Evolutionary conservation across 257 asterid species (phyloP).

Genomic region (Primulina eburnea): DNA sequence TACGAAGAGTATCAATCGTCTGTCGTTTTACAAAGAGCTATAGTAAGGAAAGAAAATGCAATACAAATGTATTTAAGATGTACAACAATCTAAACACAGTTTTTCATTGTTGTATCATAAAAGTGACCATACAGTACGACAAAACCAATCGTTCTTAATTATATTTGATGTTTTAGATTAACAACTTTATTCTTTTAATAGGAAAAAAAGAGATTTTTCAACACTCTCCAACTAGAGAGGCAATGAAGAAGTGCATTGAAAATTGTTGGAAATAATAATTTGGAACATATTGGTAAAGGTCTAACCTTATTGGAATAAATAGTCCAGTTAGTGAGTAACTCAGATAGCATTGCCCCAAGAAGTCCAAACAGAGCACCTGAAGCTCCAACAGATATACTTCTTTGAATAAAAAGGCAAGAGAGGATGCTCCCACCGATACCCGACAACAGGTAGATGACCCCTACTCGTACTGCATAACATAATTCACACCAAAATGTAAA

Average conservation of each 20-base stretch:
- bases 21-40: neutral
- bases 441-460: slow-evolving; percentile 66
- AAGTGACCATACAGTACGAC: neutral
- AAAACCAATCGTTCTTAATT: neutral
- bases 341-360: slow-evolving; percentile 96
- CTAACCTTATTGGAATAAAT: slow-evolving; percentile 87
- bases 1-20: neutral
- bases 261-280: neutral
- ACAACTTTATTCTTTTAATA: neutral
- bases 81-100: too few relatives aligned
- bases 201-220: neutral
- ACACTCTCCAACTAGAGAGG: neutral
- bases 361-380: slow-evolving; percentile 99
- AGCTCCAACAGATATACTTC: slow-evolving; percentile 91
- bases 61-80: neutral
- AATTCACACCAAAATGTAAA: neutral
- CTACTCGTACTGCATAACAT: slow-evolving; percentile 65
- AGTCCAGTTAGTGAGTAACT: slow-evolving; percentile 90
- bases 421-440: slow-evolving; percentile 89
- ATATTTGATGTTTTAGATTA: too few relatives aligned
- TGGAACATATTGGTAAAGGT: neutral
- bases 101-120: too few relatives aligned
- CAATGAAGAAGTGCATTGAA: neutral
- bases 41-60: too few relatives aligned
- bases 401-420: slow-evolving; percentile 74